These are phyloP conservation scores for Acacia confusa DNA, from an alignment of 306 rosid species.

Conservation along the genomic window DNA sequence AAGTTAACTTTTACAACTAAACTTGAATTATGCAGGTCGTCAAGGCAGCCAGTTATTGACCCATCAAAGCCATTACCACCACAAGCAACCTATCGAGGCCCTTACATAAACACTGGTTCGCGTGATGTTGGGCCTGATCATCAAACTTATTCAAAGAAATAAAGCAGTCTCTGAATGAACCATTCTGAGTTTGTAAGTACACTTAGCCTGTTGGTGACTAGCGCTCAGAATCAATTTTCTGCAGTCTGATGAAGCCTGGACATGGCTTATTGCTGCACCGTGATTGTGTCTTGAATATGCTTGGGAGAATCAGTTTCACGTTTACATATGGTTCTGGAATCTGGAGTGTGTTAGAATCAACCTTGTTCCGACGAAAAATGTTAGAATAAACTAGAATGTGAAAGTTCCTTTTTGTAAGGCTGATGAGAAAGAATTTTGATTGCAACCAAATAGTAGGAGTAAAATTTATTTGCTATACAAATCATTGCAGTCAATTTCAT, in stretches of 20 bases:
- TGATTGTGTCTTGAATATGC: not conserved
- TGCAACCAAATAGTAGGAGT: not conserved
- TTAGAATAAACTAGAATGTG: not conserved
- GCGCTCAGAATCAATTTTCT: not conserved
- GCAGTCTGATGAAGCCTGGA: conserved; percentile 11
- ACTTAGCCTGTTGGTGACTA: not conserved
- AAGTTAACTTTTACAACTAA: conserved; percentile 10
- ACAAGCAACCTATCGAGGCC: conserved; percentile 96
- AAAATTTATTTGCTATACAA: not conserved
- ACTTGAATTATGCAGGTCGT: conserved; percentile 53
- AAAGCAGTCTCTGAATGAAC: conserved; percentile 17
- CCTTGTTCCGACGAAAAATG: not conserved
- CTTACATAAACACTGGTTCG: conserved; percentile 91
- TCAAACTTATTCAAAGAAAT: conserved; percentile 62
- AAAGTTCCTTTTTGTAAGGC: conserved; percentile 1
- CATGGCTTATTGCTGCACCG: conserved; percentile 4
- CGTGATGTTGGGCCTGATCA: conserved; percentile 86
- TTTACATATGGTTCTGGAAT: not conserved
- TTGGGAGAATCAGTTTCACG: conserved; percentile 10
- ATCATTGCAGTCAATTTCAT: not conserved
- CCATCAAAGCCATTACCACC: conserved; percentile 82
- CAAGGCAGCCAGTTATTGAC: conserved; percentile 80
- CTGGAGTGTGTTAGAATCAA: not conserved
- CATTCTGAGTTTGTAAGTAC: not conserved
- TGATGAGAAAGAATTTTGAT: not conserved